Conservation (phyloP, 352 stramenopile species). For the Bremia lactucae region DNA sequence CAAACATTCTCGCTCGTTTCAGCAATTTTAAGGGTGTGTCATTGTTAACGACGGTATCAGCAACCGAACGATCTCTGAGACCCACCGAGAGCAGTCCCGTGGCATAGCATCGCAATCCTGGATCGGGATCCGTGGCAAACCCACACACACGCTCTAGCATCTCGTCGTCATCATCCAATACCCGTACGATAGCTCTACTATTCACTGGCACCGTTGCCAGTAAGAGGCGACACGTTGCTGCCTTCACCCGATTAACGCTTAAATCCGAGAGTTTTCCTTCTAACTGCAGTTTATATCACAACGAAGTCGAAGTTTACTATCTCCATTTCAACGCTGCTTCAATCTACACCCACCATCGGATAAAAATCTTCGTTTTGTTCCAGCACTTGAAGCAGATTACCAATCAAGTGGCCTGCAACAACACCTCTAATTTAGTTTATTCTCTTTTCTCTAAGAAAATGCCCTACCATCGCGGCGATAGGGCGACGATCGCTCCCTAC, state of each 20-base stretch:
- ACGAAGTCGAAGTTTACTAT: slow-evolving; percentile 13
- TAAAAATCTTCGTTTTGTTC: slow-evolving; percentile 81
- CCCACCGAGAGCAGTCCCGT: slow-evolving; percentile 67
- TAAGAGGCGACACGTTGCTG: slow-evolving; percentile 55
- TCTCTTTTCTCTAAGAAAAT: not conserved
- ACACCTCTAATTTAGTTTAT: slow-evolving; percentile 3
- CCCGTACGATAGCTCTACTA: slow-evolving; percentile 54
- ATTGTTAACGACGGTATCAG: slow-evolving; percentile 76
- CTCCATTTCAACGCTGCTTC: slow-evolving; percentile 3
- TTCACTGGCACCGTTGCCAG: slow-evolving; percentile 68
- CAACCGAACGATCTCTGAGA: slow-evolving; percentile 67
- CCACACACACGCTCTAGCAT: slow-evolving; percentile 62
- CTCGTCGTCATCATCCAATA: slow-evolving; percentile 69
- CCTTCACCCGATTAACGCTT: slow-evolving; percentile 47
- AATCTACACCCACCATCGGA: slow-evolving; percentile 32
- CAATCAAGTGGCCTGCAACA: slow-evolving; percentile 58
- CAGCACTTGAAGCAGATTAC: slow-evolving; percentile 63
- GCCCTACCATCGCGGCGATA: slow-evolving; percentile 72
- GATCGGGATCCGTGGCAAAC: slow-evolving; percentile 45
- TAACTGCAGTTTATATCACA: slow-evolving; percentile 22
- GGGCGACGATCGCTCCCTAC: slow-evolving; percentile 57
- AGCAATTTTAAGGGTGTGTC: slow-evolving; percentile 64
- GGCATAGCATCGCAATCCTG: slow-evolving; percentile 58
- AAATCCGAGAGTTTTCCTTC: slow-evolving; percentile 56
- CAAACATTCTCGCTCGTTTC: slow-evolving; percentile 60